Percentiles rank a stretch among this genome's conserved stretches.
These are phyloP conservation scores for Platanthera zijinensis DNA, from an alignment of 106 monocot species.

Conservation along the genomic window DNA sequence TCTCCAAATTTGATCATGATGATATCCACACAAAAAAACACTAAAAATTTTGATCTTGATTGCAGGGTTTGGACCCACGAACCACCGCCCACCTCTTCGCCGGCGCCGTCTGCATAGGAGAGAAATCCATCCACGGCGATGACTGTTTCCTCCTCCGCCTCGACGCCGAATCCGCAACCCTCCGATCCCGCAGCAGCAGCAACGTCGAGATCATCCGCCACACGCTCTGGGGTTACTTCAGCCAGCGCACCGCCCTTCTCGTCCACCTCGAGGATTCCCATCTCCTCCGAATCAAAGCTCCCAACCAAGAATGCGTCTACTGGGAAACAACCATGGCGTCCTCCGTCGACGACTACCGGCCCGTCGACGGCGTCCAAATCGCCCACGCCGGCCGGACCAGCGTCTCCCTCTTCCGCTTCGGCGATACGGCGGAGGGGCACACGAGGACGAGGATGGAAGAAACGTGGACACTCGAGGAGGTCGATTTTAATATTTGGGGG, in stretches of 20 bases:
- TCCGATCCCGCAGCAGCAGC: slow-evolving; percentile 51
- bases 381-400: slow-evolving; percentile 59
- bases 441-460: slow-evolving; percentile 67
- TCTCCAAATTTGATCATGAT: neutral
- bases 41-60: too few species aligned
- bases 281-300: slow-evolving; percentile 42
- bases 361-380: slow-evolving; percentile 63
- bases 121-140: slow-evolving; percentile 53
- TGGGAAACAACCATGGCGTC: slow-evolving; percentile 83
- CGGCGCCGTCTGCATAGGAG: slow-evolving; percentile 48
- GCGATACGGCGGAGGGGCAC: slow-evolving; percentile 24
- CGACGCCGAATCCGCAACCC: slow-evolving; percentile 37
- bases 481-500: slow-evolving; percentile 44
- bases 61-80: slow-evolving; percentile 75
- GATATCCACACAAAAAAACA: too few species aligned
- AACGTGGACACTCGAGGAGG: slow-evolving; percentile 56
- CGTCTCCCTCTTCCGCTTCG: slow-evolving; percentile 53
- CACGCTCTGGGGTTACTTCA: slow-evolving; percentile 83
- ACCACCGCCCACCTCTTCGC: slow-evolving; percentile 71
- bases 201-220: slow-evolving; percentile 66
- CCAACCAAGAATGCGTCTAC: slow-evolving; percentile 26
- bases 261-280: slow-evolving; percentile 64
- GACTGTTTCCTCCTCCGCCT: slow-evolving; percentile 70
- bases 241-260: slow-evolving; percentile 69
- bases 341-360: slow-evolving; percentile 44